Conservation (phyloP, 2,329 filamentous ascomycete species). For the Ceratocystis colombiana region DNA sequence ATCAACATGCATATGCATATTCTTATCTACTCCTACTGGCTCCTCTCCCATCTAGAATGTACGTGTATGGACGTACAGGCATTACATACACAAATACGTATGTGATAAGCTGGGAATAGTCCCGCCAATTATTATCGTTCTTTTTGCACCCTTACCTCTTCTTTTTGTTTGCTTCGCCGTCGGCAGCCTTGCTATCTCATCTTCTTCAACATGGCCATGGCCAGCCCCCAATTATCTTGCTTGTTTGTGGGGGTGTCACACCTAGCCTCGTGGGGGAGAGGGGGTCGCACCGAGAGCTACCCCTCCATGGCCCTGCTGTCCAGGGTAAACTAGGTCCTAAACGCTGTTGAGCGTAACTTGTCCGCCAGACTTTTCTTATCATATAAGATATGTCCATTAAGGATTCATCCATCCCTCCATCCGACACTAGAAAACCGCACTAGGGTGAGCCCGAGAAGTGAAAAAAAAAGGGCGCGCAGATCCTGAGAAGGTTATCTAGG, state of each 20-base stretch:
- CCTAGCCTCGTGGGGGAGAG: slow-evolving; percentile 3
- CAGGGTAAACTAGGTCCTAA: background rate
- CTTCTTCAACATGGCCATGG: background rate
- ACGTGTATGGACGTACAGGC: too few relatives aligned
- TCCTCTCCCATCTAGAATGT: background rate
- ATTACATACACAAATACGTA: too few relatives aligned
- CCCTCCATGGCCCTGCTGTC: background rate
- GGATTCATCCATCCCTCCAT: background rate
- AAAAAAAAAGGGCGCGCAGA: background rate
- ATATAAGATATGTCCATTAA: background rate
- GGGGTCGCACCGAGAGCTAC: background rate
- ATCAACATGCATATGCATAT: background rate
- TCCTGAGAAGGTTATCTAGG: background rate
- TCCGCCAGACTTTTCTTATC: background rate
- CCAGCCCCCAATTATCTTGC: too few relatives aligned
- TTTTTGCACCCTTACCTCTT: background rate
- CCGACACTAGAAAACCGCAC: background rate
- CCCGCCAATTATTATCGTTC: background rate
- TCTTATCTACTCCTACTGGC: slow-evolving; percentile 5
- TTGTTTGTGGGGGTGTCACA: background rate
- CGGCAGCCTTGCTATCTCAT: background rate
- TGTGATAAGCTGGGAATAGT: background rate
- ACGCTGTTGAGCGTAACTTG: background rate
- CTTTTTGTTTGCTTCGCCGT: background rate
- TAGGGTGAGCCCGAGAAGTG: slow-evolving; percentile 1